These are phyloP conservation scores for Sordariomycetes sp. DNA, from an alignment of 2,329 filamentous ascomycete species.

Conservation along the genomic window DNA sequence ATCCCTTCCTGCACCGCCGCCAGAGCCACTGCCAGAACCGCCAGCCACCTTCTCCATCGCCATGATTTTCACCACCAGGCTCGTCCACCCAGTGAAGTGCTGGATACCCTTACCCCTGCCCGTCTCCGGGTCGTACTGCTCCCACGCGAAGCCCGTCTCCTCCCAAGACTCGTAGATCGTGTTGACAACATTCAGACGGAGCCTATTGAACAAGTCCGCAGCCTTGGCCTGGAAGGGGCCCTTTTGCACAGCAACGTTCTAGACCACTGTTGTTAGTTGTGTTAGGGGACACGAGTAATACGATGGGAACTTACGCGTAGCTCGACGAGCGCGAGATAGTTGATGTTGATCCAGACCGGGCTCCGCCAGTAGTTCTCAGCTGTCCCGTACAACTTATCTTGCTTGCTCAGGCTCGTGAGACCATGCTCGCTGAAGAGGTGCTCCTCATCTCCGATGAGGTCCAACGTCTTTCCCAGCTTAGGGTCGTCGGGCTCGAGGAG, in stretches of 20 bases:
- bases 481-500: slow-evolving; percentile 64
- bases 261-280: slow-evolving; percentile 1
- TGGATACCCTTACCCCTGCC: slow-evolving; percentile 90
- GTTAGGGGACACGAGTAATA: neutral
- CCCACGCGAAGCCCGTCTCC: slow-evolving; percentile 93
- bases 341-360: slow-evolving; percentile 93
- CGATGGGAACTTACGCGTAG: slow-evolving; percentile 51
- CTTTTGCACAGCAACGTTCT: slow-evolving; percentile 53
- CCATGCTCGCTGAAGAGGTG: slow-evolving; percentile 87
- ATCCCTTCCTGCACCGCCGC: neutral
- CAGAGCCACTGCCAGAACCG: neutral
- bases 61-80: slow-evolving; percentile 95
- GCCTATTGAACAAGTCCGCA: slow-evolving; percentile 59
- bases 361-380: slow-evolving; percentile 96
- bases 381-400: slow-evolving; percentile 74
- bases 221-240: slow-evolving; percentile 63
- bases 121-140: slow-evolving; percentile 93
- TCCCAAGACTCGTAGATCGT: slow-evolving; percentile 85
- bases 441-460: slow-evolving; percentile 68
- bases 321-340: slow-evolving; percentile 75
- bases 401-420: slow-evolving; percentile 80
- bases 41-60: slow-evolving; percentile 50
- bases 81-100: slow-evolving; percentile 99
- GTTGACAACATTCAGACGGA: slow-evolving; percentile 76
- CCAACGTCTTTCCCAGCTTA: slow-evolving; percentile 62